Evolutionary conservation across 2,329 filamentous ascomycete genomes (phyloP).

Genomic region (Colletotrichum cordylinicola): DNA sequence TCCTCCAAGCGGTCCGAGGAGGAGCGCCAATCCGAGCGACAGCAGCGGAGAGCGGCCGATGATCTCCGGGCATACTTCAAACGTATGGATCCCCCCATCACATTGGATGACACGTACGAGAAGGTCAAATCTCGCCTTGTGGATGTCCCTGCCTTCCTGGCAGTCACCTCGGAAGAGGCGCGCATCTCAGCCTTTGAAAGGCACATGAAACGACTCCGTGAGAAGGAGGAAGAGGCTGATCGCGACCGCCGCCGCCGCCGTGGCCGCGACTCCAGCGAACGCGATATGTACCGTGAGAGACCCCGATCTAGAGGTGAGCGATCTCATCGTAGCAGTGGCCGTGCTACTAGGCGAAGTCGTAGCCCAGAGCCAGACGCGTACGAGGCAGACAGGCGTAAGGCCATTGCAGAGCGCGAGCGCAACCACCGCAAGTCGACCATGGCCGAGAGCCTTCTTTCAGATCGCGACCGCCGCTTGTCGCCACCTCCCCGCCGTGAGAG

Average conservation of each 20-base stretch:
- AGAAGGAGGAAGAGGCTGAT: constrained; percentile 86
- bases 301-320: constrained; percentile 65
- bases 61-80: constrained; percentile 86
- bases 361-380: constrained; percentile 94
- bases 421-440: constrained; percentile 84
- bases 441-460: constrained; percentile 63
- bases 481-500: constrained; percentile 42
- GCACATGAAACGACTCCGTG: constrained; percentile 85
- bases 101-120: constrained; percentile 83
- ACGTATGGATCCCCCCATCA: constrained; percentile 85
- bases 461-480: constrained; percentile 50
- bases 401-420: constrained; percentile 91
- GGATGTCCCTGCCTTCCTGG: constrained; percentile 83
- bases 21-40: constrained; percentile 83
- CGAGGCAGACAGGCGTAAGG: constrained; percentile 92
- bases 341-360: constrained; percentile 72
- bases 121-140: constrained; percentile 81
- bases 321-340: constrained; percentile 64
- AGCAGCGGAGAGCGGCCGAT: constrained; percentile 85
- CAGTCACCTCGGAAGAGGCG: constrained; percentile 81
- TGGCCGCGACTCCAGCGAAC: constrained; percentile 59
- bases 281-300: constrained; percentile 63
- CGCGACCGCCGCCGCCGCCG: constrained; percentile 65
- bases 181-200: constrained; percentile 90
- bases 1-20: constrained; percentile 78